Percentiles rank a stretch among this genome's conserved stretches.
Evolutionary conservation across 23 red algal species (phyloP).

Genomic region (Gracilaria vermiculophylla): DNA sequence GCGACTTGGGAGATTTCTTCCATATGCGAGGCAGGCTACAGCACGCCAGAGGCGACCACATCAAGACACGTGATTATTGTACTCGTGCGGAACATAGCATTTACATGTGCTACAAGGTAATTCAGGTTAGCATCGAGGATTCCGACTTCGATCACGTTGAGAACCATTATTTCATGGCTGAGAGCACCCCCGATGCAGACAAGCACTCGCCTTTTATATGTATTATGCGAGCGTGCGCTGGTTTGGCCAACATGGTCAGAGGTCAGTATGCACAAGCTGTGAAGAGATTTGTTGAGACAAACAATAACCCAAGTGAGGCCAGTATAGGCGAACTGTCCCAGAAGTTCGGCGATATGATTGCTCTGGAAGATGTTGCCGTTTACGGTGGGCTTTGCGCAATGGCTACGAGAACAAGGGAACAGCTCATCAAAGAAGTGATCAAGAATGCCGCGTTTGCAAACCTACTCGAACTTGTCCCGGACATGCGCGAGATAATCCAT

Average conservation of each 20-base stretch:
- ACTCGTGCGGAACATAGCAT: slow-evolving; percentile 47
- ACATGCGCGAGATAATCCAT: slow-evolving; percentile 73
- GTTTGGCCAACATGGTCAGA: slow-evolving; percentile 70
- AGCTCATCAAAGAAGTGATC: slow-evolving; percentile 49
- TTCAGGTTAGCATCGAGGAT: slow-evolving; percentile 56
- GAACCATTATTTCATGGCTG: slow-evolving; percentile 81
- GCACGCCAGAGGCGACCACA: slow-evolving; percentile 69
- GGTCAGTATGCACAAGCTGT: slow-evolving; percentile 66
- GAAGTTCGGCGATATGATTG: slow-evolving; percentile 67
- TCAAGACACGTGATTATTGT: slow-evolving; percentile 85
- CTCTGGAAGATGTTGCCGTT: slow-evolving; percentile 80
- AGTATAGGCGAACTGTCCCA: slow-evolving; percentile 19
- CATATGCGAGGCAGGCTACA: slow-evolving; percentile 66
- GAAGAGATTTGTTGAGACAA: slow-evolving; percentile 47
- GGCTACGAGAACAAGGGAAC: slow-evolving; percentile 65
- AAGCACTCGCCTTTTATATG: slow-evolving; percentile 10
- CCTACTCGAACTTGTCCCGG: slow-evolving; percentile 83
- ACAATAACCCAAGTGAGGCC: slow-evolving; percentile 54
- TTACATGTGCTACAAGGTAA: slow-evolving; percentile 80
- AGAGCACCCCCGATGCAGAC: slow-evolving; percentile 69
- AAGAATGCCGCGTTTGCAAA: slow-evolving; percentile 51
- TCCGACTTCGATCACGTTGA: slow-evolving; percentile 61
- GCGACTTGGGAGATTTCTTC: slow-evolving; percentile 75
- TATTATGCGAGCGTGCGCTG: slow-evolving; percentile 68
- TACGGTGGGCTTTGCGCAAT: slow-evolving; percentile 85